Evolutionary conservation across 2,329 filamentous ascomycete species (phyloP), one percentile per base, ranked within the genome.

Genomic region (Paecilomyces variotii): DNA sequence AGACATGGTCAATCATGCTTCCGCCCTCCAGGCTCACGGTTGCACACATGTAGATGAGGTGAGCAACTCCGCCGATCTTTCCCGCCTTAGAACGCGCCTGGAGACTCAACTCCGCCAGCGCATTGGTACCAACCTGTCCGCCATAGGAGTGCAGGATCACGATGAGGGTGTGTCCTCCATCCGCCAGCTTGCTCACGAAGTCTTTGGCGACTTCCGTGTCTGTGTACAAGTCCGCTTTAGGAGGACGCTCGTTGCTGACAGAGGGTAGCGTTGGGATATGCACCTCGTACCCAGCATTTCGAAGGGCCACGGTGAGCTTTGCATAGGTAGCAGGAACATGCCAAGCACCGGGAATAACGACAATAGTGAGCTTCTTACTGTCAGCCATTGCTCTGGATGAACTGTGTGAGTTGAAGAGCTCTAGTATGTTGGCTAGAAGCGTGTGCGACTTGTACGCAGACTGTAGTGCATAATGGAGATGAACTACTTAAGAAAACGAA

Each of bases 331-430:
- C 45, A 10, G 63, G 59, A 0, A 61, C 58, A 56, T 76, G 74
- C 72, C 72, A 76, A 4, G 71, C 74, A 24, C 75, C 74, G 0
- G 73, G 72, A n/a, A 70, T 66, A 50, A 76, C 68, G 5, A 77
- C 63, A 14, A 76, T 62, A 27, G 57, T 60, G 5, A 62, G 64
- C 39, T 62, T 64, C 35, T 39, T 39, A 6, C 35, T 39, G 35
- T 14, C 35, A 14, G 35, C 35, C 12, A 39, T 39, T 39, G 35
- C 35, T 39, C 35, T 39, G 35, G 12, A 39, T 4, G 14, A n/a
- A 39, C 5, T 39, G 35, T 39, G 3, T 14, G 12, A 14, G 35
- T 11, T 39, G 12, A 39, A 39, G 5, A 5, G 35, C 4, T 10
- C 12, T 11, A 39, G 35, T 4, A 39, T 39, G 35, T n/a, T 39